Base-by-base conservation (phyloP, 768 basidiomycete species). In the Roridomyces roridus region DNA sequence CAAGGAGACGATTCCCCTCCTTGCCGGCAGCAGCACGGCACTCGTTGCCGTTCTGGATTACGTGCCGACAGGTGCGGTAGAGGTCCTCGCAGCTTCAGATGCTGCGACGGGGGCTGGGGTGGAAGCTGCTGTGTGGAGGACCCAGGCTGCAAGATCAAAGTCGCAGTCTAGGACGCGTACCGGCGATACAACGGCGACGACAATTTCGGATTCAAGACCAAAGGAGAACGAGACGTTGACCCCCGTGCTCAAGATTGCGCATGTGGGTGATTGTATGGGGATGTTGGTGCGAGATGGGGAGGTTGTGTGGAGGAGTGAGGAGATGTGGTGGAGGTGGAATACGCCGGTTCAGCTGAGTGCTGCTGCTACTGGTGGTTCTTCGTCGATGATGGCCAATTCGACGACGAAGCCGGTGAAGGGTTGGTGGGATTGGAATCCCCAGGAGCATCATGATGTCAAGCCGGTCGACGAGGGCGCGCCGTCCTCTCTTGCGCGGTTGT, bases 201-300 rank as follows among this genome's bases (percentile, higher is more conserved):
- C 18, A 53, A 24, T 23, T 4, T 23, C 23, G 12, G 42, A 65
- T 37, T 37, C 41, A 21, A 42, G 51, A 79, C 24, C 68, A 77
- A 45, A 35, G 26, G 48, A 46, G 39, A 46, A 42, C 21, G 63
- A 41, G 37, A 70, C 75, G 50, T 82, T 60, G 2, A 55, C 83
- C 34, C 85, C 88, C 0, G 85, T 91, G 37, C 81, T 96, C 36
- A 84, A 86, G 58, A 86, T 96, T 23, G 93, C 92, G 0, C 91
- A 94, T 63, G 71, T 96, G 8, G 93, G 94, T 9, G 93, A 96
- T 66, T 93, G 93, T 68, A 89, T 90, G 83, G 87, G 88, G 21
- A 89, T 92, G 81, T 80, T 97, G 20, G 85, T 98, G 18, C 85
- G 95, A 3, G 87, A 83, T 6, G 84, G 89, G 41, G 78, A 85